These are phyloP conservation scores for Chytriomyces sp. DNA, from an alignment of 192 early-diverging fungal genomes.

Conservation along the genomic window DNA sequence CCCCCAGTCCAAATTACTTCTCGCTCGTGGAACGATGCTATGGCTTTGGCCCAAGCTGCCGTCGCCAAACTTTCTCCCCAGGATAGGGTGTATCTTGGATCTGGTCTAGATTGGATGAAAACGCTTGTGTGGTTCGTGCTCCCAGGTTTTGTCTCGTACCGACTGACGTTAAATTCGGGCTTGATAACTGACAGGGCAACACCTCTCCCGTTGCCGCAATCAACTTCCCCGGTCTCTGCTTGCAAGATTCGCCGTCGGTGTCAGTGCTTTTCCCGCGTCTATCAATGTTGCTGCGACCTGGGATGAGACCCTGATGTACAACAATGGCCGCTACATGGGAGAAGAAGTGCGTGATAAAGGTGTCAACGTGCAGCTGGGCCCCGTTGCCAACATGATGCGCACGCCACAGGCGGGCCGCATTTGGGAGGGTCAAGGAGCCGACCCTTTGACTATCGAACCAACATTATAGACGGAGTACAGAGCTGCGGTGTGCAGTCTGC, in stretches of 20 bases:
- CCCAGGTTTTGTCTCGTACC: too few relatives aligned
- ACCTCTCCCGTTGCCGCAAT: too few relatives aligned
- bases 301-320: too few relatives aligned
- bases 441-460: slow-evolving; percentile 42
- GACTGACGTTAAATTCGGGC: too few relatives aligned
- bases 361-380: slow-evolving; percentile 37
- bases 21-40: slow-evolving; percentile 33
- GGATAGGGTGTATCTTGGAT: slow-evolving; percentile 52
- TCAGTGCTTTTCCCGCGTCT: too few relatives aligned
- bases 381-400: slow-evolving; percentile 38
- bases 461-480: slow-evolving; percentile 45
- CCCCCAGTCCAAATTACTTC: too few relatives aligned
- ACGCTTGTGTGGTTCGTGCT: too few relatives aligned
- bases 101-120: slow-evolving; percentile 56
- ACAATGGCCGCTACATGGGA: too few relatives aligned
- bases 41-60: slow-evolving; percentile 24
- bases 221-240: slow-evolving; percentile 54
- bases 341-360: too few relatives aligned
- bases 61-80: slow-evolving; percentile 40
- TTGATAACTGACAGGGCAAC: too few relatives aligned
- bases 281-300: too few relatives aligned
- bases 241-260: slow-evolving; percentile 59
- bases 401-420: slow-evolving; percentile 39
- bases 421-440: slow-evolving; percentile 52
- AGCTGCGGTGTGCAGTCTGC: slow-evolving; percentile 55